These are phyloP conservation scores for Mayamaea pseudoterrestris DNA, from an alignment of 108 stramenopile genomes.

Conservation along the genomic window DNA sequence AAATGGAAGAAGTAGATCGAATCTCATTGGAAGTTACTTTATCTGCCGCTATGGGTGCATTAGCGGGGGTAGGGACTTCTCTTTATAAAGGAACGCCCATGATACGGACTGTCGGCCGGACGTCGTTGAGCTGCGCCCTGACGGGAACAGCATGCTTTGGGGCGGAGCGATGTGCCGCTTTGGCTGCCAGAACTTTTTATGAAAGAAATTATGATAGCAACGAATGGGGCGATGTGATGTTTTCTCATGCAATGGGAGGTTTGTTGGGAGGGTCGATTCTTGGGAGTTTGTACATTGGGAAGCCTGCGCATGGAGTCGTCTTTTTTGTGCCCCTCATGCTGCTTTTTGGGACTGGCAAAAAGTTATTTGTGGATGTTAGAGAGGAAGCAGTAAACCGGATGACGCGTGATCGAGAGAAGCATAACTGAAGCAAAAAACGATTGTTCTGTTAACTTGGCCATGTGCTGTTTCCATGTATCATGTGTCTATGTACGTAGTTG, in stretches of 20 bases:
- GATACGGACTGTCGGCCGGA: neutral
- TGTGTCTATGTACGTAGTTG: no score
- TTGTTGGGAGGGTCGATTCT: slow-evolving; percentile 39
- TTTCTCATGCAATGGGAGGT: slow-evolving; percentile 61
- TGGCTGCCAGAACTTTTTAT: slow-evolving; percentile 2
- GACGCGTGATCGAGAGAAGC: no score
- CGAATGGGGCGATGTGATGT: slow-evolving; percentile 9
- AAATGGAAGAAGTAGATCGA: no score
- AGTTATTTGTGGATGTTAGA: no score
- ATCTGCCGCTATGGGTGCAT: no score
- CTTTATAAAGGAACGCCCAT: no score
- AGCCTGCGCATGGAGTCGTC: slow-evolving; percentile 40
- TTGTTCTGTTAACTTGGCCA: no score
- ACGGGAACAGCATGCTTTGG: slow-evolving; percentile 54
- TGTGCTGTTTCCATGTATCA: no score
- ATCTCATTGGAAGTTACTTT: no score
- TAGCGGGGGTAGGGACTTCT: no score
- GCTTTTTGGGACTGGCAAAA: slow-evolving; percentile 31
- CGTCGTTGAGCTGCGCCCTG: slow-evolving; percentile 37
- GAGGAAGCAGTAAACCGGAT: no score
- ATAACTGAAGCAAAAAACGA: no score
- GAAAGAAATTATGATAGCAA: slow-evolving; percentile 4
- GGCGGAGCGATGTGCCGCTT: slow-evolving; percentile 24
- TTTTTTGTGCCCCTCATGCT: slow-evolving; percentile 58
- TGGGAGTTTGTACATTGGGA: slow-evolving; percentile 43